These are phyloP conservation scores for Cordia subcordata DNA, from an alignment of 257 asterid genomes.

Conservation along the genomic window DNA sequence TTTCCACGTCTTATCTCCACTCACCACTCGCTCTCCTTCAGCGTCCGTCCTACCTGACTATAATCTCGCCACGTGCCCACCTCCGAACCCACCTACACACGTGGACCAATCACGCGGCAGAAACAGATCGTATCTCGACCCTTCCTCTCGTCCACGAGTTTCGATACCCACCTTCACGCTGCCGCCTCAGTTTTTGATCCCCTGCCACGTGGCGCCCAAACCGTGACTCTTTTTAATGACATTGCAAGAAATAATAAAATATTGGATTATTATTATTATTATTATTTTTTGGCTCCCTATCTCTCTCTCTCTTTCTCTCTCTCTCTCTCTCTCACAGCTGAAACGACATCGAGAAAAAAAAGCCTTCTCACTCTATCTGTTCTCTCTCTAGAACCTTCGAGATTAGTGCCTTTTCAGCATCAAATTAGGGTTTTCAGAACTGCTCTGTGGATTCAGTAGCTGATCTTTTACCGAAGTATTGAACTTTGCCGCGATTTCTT, in stretches of 20 bases:
- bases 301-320: constrained; percentile 10
- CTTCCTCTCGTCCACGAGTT: constrained; percentile 77
- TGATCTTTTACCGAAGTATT: not conserved
- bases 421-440: constrained; percentile 28
- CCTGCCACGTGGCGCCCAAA: constrained; percentile 58
- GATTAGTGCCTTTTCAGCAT: constrained; percentile 34
- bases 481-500: not conserved
- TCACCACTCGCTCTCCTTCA: constrained; percentile 4
- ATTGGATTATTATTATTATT: constrained; percentile 9
- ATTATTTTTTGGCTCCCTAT: no score
- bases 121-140: constrained; percentile 70
- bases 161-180: constrained; percentile 43
- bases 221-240: constrained; percentile 21
- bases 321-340: constrained; percentile 18
- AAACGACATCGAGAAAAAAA: not conserved
- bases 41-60: not conserved
- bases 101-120: constrained; percentile 50
- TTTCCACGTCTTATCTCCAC: constrained; percentile 3
- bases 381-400: constrained; percentile 46
- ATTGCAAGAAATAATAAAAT: constrained; percentile 18
- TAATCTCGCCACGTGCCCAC: constrained; percentile 37
- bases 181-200: constrained; percentile 44
- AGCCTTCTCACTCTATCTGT: not conserved
- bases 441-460: constrained; percentile 17
- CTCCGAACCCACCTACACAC: constrained; percentile 5